Conservation (phyloP, 1,284 basidiomycete species). For the Nidula niveotomentosa region DNA sequence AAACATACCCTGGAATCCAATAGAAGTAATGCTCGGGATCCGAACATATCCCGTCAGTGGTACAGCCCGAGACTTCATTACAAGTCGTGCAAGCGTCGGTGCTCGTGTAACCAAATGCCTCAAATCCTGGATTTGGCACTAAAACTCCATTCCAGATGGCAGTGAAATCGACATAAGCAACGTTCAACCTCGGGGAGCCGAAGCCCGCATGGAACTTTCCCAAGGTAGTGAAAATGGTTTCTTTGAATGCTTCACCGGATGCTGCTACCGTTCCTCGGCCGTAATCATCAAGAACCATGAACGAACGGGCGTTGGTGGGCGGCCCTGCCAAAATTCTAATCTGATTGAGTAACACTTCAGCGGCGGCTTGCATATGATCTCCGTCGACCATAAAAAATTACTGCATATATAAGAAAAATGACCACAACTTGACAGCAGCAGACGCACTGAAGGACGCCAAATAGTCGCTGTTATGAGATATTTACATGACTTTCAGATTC, state of each 20-base stretch:
- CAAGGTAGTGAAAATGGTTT: conserved; percentile 35
- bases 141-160: conserved; percentile 45
- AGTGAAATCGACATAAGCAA: conserved; percentile 43
- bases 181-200: conserved; percentile 25
- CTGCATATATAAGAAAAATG: too few species aligned
- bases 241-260: conserved; percentile 40
- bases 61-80: conserved; percentile 23
- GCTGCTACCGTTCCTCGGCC: conserved; percentile 36
- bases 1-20: conserved; percentile 44
- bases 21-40: conserved; percentile 51
- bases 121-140: conserved; percentile 33
- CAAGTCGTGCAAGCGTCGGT: conserved; percentile 34
- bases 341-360: conserved; percentile 31
- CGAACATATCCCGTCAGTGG: conserved; percentile 21
- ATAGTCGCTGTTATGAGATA: conserved; percentile 7
- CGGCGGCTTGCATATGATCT: conserved; percentile 27
- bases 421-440: conserved; percentile 5
- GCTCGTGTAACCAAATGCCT: conserved; percentile 45
- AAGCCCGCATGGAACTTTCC: conserved; percentile 15
- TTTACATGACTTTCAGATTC: conserved; percentile 8
- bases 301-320: conserved; percentile 40
- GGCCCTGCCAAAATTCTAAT: conserved; percentile 35
- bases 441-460: conserved; percentile 7
- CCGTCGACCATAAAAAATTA: conserved; percentile 8
- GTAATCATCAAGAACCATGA: conserved; percentile 46